phyloP scores from a whole-genome alignment of 1,284 basidiomycete genomes.

The Garcileccinum viscosum region DNA sequence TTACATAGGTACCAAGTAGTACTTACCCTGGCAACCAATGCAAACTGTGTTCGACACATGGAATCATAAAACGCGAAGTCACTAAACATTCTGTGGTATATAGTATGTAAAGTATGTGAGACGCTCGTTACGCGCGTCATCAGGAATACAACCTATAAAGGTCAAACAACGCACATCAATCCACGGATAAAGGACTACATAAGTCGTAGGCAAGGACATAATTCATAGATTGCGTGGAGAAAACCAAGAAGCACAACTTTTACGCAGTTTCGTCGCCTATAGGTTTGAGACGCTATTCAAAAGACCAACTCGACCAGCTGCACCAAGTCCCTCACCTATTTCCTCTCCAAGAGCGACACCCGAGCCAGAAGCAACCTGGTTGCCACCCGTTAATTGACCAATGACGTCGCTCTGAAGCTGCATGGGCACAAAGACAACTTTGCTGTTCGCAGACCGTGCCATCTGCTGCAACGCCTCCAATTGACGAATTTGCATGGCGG shows the following conservation, averaged over 20 bases:
- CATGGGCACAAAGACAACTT: slow-evolving; percentile 96
- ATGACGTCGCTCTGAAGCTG: slow-evolving; percentile 78
- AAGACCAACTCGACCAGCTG: slow-evolving; percentile 57
- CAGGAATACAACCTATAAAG: slow-evolving; percentile 23
- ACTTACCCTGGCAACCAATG: slow-evolving; percentile 15
- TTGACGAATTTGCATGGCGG: slow-evolving; percentile 97
- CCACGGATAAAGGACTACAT: neutral
- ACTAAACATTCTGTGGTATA: slow-evolving; percentile 22
- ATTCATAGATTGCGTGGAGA: neutral
- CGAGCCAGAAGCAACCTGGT: slow-evolving; percentile 43
- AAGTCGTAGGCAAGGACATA: neutral
- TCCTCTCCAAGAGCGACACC: slow-evolving; percentile 47
- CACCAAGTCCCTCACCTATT: slow-evolving; percentile 49
- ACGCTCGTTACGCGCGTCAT: neutral
- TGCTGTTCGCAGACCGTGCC: slow-evolving; percentile 78
- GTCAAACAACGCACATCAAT: slow-evolving; percentile 1
- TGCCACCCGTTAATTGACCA: slow-evolving; percentile 48
- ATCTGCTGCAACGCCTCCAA: slow-evolving; percentile 83
- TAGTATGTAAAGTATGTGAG: slow-evolving; percentile 29
- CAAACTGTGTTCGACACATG: slow-evolving; percentile 6
- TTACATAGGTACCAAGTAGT: slow-evolving; percentile 14
- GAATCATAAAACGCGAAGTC: neutral
- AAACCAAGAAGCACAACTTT: neutral
- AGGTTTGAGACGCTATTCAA: slow-evolving; percentile 57
- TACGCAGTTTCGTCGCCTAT: slow-evolving; percentile 29